A percentile compares a stretch with the other conserved stretches of the same genome.
Conservation (phyloP, 1,284 basidiomycete species). For the Tausonia pullulans region DNA sequence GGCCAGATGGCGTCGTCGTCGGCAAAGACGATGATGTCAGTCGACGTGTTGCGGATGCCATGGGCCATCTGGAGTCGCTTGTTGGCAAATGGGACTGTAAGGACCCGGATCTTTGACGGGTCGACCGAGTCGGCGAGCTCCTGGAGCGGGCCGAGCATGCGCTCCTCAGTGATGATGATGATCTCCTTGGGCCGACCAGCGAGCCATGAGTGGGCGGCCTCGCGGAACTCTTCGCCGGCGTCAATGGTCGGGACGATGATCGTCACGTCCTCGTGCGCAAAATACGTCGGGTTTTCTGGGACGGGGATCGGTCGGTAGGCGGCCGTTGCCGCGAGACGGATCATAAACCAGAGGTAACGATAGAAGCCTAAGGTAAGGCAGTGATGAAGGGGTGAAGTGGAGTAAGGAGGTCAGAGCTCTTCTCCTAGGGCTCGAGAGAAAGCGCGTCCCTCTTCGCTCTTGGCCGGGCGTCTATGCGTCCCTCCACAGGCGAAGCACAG, state of each 20-base stretch:
- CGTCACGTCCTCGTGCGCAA: constrained; percentile 80
- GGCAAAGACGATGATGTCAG: constrained; percentile 90
- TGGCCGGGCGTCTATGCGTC: not conserved
- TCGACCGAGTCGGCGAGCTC: constrained; percentile 77
- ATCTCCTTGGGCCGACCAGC: constrained; percentile 82
- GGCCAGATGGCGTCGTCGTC: constrained; percentile 95
- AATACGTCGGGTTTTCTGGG: constrained; percentile 76
- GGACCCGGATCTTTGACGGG: constrained; percentile 65
- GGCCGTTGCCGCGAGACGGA: constrained; percentile 60
- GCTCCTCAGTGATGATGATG: constrained; percentile 84
- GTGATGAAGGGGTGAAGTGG: not conserved
- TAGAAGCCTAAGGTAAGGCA: constrained; percentile 48
- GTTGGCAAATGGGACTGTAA: constrained; percentile 84
- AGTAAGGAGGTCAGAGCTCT: not conserved
- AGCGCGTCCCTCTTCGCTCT: not conserved
- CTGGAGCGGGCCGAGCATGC: constrained; percentile 73
- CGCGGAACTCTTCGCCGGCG: constrained; percentile 85
- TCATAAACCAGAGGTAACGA: constrained; percentile 80
- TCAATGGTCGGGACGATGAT: constrained; percentile 92
- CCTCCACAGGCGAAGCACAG: constrained; percentile 16
- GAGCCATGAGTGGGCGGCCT: constrained; percentile 81
- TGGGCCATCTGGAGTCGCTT: constrained; percentile 86
- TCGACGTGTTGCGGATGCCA: constrained; percentile 74
- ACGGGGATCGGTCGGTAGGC: constrained; percentile 74
- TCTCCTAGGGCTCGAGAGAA: not conserved